phyloP scores from a whole-genome alignment of 257 asterid genomes.

The Rauvolfia tetraphylla region DNA sequence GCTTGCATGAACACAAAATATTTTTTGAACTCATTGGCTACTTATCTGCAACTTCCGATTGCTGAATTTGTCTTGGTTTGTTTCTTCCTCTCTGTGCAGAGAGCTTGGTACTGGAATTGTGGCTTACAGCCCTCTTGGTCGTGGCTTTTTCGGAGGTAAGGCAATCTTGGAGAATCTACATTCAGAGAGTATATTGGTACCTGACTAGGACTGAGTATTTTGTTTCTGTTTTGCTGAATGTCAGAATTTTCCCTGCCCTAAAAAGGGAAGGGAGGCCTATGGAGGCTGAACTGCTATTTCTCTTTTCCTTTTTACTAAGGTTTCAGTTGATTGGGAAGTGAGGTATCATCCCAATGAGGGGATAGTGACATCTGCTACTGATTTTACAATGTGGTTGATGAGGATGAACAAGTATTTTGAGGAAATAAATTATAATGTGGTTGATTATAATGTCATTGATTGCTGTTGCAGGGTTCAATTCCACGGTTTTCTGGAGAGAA shows the following conservation, averaged over 20 bases:
- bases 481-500: slow-evolving; percentile 45
- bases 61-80: background rate
- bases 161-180: slow-evolving; percentile 38
- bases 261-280: too few relatives aligned
- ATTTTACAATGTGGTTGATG: background rate
- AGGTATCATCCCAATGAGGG: background rate
- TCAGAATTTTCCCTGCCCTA: too few relatives aligned
- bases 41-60: too few relatives aligned
- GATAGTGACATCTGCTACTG: background rate
- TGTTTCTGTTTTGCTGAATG: too few relatives aligned
- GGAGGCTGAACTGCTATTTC: too few relatives aligned
- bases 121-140: slow-evolving; percentile 55
- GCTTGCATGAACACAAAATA: background rate
- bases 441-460: background rate
- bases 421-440: background rate
- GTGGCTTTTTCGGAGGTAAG: slow-evolving; percentile 55
- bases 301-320: background rate
- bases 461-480: slow-evolving; percentile 19
- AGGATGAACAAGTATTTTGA: too few relatives aligned
- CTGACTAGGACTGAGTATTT: background rate
- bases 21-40: too few relatives aligned
- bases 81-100: slow-evolving; percentile 16
- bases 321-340: background rate
- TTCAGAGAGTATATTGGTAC: slow-evolving; percentile 39
- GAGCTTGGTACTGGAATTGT: slow-evolving; percentile 52